Evolutionary conservation across 1,284 basidiomycete species (phyloP).

Genomic region (Apiotrichum akiyoshidainum): DNA sequence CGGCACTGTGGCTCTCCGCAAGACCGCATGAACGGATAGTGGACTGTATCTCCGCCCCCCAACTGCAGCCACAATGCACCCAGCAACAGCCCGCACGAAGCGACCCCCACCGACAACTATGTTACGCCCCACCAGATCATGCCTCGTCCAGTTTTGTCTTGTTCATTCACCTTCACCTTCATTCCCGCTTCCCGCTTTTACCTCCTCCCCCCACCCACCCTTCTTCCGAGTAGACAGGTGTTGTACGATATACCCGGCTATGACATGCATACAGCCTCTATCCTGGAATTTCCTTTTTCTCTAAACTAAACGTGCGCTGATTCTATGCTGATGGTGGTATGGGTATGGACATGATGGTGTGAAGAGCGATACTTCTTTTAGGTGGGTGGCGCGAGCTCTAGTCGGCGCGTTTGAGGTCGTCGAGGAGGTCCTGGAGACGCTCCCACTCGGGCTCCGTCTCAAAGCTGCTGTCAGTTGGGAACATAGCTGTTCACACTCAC

Average conservation of each 20-base stretch:
- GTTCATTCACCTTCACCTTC: no score
- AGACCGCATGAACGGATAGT: no score
- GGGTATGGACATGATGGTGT: neutral
- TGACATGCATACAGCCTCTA: constrained; percentile 14
- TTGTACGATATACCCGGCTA: constrained; percentile 18
- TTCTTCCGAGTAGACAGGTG: constrained; percentile 5
- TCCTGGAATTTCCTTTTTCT: neutral
- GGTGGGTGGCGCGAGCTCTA: neutral
- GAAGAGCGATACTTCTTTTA: no score
- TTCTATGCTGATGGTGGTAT: constrained; percentile 7
- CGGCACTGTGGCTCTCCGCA: no score
- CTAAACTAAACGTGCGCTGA: neutral
- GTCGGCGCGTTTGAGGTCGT: constrained; percentile 49
- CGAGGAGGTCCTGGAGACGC: constrained; percentile 58
- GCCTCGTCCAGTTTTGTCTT: no score
- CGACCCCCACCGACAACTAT: no score
- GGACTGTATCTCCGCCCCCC: no score
- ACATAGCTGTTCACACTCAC: constrained; percentile 43
- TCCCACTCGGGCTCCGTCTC: constrained; percentile 83
- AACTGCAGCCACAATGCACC: no score
- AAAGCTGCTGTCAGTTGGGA: constrained; percentile 53
- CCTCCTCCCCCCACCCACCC: neutral
- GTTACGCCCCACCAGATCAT: no score
- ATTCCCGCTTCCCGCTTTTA: neutral
- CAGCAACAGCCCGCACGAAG: no score